Evolutionary conservation across 1,139 yeast genomes (phyloP).

Genomic region (Fermentozyma sake): DNA sequence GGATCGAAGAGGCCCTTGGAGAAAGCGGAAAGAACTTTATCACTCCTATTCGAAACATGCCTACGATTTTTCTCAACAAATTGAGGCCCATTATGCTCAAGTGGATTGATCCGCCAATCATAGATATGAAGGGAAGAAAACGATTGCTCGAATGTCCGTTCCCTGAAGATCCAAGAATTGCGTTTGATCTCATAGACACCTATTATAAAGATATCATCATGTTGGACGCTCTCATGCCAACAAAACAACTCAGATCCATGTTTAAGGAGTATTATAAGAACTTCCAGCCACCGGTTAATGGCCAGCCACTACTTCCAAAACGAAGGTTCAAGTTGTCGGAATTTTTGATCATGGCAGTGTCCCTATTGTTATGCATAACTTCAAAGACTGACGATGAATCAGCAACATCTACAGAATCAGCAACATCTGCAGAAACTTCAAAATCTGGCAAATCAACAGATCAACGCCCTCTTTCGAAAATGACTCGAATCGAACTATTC

Average conservation of each 20-base stretch:
- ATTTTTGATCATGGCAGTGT: conserved; percentile 29
- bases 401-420: conserved; percentile 1
- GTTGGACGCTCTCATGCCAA: conserved; percentile 9
- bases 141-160: conserved; percentile 25
- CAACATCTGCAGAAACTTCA: conserved; percentile 1
- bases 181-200: conserved; percentile 19
- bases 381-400: conserved; percentile 15
- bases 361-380: conserved; percentile 24
- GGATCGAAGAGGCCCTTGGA: conserved; percentile 28
- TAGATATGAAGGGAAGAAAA: conserved; percentile 17
- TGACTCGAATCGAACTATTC: conserved; percentile 3
- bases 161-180: conserved; percentile 20
- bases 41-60: conserved; percentile 29
- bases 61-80: conserved; percentile 20
- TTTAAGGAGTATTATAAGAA: conserved; percentile 15
- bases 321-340: conserved; percentile 22
- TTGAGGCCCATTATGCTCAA: conserved; percentile 17
- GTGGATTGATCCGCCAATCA: conserved; percentile 33
- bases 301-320: no score
- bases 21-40: conserved; percentile 17
- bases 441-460: not conserved
- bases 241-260: conserved; percentile 6
- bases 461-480: conserved; percentile 1
- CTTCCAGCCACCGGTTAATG: no score
- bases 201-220: conserved; percentile 12